Base-by-base conservation (phyloP, 1,284 basidiomycete genomes). In the Papiliotrema nemorosa region DNA sequence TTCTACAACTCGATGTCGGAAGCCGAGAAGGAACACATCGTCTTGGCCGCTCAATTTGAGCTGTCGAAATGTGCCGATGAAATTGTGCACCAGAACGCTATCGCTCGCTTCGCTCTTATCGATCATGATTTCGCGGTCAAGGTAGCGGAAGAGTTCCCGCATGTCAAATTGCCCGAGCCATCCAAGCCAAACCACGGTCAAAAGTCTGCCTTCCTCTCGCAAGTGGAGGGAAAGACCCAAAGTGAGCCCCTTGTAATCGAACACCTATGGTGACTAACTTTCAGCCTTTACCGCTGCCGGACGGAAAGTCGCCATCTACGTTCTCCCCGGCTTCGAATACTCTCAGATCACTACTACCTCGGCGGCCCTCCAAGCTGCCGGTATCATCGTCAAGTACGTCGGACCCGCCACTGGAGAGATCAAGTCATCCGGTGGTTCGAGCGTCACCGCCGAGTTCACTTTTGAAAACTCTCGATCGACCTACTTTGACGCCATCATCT, bases 41-140 rank as follows among this genome's bases (percentile, higher is more conserved):
- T 81, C 44, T 64, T 70, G 4, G 87, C 86, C 1, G 78, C 87
- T 53, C 81, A 82, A 12, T 90, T 90, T 69, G 88, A 90, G 71
- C 78, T 90, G 34, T 82, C 81, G 48, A 86, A 89, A 62, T 87
- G 86, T 71, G 82, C 86, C 52, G 87, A 90, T 56, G 79, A 81
- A 0, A 70, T 77, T 3, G 85, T 91, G 1, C 86, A 84, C 67
- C 76, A 82, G 66, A 77, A 76, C 2, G 85, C 86, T 67, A 81
- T 85, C 46, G 76, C 81, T 44, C 66, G 84, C 3, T 79, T 88
- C 55, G 84, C 82, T 64, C 78, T 66, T 40, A 64, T 91, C 65
- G 82, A 88, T 69, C 76, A 82, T 59, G 79, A 84, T 5, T 79
- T 90, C 36, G 86, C 87, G 0, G 78, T 80, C 50, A 67, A 77